phyloP scores from a whole-genome alignment of 768 basidiomycete species.

The Tubosaeta sp. region DNA sequence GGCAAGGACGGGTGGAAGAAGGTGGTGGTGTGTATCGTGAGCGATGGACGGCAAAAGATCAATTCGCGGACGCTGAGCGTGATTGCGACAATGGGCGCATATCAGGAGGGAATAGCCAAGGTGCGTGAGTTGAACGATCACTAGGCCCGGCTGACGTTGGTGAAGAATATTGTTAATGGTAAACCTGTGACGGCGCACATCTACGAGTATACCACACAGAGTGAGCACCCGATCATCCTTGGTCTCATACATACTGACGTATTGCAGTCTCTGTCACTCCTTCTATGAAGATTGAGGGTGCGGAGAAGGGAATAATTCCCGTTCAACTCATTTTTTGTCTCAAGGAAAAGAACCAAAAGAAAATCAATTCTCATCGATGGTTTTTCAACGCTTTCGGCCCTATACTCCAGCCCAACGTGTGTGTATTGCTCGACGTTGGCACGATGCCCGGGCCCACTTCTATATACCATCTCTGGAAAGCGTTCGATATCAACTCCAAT shows the following conservation, averaged over 20 bases:
- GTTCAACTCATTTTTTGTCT: slow-evolving; percentile 91
- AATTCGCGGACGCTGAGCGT: slow-evolving; percentile 80
- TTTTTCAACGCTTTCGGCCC: slow-evolving; percentile 90
- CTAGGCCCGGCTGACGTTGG: slow-evolving; percentile 2
- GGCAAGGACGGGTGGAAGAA: slow-evolving; percentile 98
- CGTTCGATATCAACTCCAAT: slow-evolving; percentile 88
- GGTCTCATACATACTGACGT: slow-evolving; percentile 6
- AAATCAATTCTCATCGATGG: slow-evolving; percentile 94
- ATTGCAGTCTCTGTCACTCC: slow-evolving; percentile 72
- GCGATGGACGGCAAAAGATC: slow-evolving; percentile 82
- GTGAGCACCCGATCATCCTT: slow-evolving; percentile 32
- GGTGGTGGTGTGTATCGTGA: slow-evolving; percentile 90
- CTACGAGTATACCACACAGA: slow-evolving; percentile 92
- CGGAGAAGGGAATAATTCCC: slow-evolving; percentile 77
- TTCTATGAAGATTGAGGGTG: slow-evolving; percentile 74
- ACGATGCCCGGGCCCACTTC: slow-evolving; percentile 82
- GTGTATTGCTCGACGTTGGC: slow-evolving; percentile 85
- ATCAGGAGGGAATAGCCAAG: slow-evolving; percentile 92
- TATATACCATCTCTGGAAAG: slow-evolving; percentile 93
- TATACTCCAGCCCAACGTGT: slow-evolving; percentile 85
- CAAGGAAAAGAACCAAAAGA: slow-evolving; percentile 92
- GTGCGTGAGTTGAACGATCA: slow-evolving; percentile 30
- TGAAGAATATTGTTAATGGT: slow-evolving; percentile 69
- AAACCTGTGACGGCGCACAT: slow-evolving; percentile 85
- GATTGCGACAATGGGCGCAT: slow-evolving; percentile 89